A percentile compares a stretch with the other conserved stretches of the same genome.
Conservation (phyloP, 805 yeast genomes). For the Maudiozyma pseudohumilis region DNA sequence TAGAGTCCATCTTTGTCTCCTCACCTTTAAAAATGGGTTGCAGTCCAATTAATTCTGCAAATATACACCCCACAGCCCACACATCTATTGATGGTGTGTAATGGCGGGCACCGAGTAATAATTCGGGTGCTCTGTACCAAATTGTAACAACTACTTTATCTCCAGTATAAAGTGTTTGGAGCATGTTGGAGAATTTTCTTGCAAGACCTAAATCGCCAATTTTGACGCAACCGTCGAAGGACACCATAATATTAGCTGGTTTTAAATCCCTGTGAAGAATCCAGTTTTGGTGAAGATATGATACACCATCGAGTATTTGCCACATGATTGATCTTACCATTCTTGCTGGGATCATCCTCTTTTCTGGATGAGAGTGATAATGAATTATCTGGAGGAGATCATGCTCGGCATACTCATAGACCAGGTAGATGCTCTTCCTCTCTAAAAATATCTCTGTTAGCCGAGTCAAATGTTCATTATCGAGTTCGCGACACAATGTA, state of each 20-base stretch:
- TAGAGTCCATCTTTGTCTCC: constrained; percentile 91
- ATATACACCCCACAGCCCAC: constrained; percentile 94
- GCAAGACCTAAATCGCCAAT: constrained; percentile 94
- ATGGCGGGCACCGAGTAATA: constrained; percentile 82
- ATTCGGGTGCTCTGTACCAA: constrained; percentile 94
- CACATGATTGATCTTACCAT: constrained; percentile 78
- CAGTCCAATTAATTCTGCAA: constrained; percentile 81
- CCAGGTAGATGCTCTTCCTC: constrained; percentile 84
- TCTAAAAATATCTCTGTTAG: constrained; percentile 79
- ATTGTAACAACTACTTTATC: constrained; percentile 95
- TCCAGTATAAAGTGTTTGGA: constrained; percentile 80
- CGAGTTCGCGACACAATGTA: constrained; percentile 84
- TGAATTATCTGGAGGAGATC: constrained; percentile 91
- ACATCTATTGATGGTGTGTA: constrained; percentile 87
- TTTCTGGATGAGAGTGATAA: constrained; percentile 84
- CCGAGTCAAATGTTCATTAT: constrained; percentile 68
- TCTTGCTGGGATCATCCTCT: constrained; percentile 63
- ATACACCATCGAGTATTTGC: constrained; percentile 89
- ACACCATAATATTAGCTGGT: constrained; percentile 97
- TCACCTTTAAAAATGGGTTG: constrained; percentile 96
- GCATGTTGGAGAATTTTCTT: constrained; percentile 73
- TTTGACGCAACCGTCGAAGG: constrained; percentile 80
- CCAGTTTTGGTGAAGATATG: constrained; percentile 92
- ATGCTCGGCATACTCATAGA: constrained; percentile 93
- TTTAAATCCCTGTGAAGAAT: constrained; percentile 89